These are phyloP conservation scores for Echium plantagineum DNA, from an alignment of 257 asterid genomes.

Conservation along the genomic window DNA sequence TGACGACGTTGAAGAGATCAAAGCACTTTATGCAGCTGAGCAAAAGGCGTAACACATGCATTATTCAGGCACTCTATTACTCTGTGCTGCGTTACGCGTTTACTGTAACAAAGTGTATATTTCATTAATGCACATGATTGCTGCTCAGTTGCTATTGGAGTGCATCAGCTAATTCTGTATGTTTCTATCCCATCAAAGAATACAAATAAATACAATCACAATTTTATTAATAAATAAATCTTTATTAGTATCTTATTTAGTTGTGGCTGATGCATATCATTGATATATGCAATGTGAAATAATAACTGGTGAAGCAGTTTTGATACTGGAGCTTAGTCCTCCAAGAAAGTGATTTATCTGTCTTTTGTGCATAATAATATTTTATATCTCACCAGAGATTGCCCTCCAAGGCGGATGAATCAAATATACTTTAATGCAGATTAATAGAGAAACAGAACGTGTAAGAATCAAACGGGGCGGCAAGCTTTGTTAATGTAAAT, in stretches of 20 bases:
- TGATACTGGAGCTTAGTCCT: no score
- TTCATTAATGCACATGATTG: neutral
- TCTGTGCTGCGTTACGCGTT: neutral
- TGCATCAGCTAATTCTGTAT: neutral
- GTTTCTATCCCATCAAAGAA: neutral
- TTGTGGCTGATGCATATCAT: no score
- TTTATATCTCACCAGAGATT: no score
- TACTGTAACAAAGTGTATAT: neutral
- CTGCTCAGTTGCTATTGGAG: neutral
- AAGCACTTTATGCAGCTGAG: conserved; percentile 68
- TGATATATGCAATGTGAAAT: no score
- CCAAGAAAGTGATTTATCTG: no score
- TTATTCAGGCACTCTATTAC: neutral
- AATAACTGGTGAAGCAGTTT: no score
- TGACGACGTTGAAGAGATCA: conserved; percentile 92
- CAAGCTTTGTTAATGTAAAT: neutral
- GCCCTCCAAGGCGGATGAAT: no score
- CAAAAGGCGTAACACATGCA: conserved; percentile 3
- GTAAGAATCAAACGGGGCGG: neutral
- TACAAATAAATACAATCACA: no score
- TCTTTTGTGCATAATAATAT: no score
- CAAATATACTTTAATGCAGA: no score
- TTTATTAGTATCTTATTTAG: no score
- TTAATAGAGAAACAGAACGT: neutral
- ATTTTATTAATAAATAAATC: no score